phyloP scores from a whole-genome alignment of 2,329 filamentous ascomycete genomes.

The Claviceps pazoutovae region DNA sequence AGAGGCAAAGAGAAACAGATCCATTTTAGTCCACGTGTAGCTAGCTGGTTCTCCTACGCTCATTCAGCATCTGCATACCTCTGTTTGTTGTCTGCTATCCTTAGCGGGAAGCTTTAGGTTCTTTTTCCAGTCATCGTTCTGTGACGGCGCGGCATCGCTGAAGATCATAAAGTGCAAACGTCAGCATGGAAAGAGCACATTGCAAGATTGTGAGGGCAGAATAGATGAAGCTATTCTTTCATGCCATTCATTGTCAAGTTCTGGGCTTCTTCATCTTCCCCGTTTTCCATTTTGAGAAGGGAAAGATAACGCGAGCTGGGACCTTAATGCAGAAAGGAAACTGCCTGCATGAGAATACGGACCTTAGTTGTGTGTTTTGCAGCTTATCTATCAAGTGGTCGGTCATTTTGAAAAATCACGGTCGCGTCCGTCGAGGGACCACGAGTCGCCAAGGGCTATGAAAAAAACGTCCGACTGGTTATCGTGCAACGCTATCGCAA shows the following conservation, averaged over 20 bases:
- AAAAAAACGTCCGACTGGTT: constrained; percentile 1
- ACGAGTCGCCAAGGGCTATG: constrained; percentile 8
- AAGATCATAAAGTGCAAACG: not conserved
- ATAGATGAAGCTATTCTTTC: not conserved
- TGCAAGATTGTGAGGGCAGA: not conserved
- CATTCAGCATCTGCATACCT: constrained; percentile 33
- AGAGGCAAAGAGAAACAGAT: constrained; percentile 3
- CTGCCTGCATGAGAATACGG: constrained; percentile 9
- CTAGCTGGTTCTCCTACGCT: not conserved
- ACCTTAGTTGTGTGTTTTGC: constrained; percentile 28
- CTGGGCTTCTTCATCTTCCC: not conserved
- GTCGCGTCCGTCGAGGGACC: constrained; percentile 15
- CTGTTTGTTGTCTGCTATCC: constrained; percentile 68
- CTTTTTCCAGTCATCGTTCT: constrained; percentile 56
- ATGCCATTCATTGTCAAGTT: not conserved
- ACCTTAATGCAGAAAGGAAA: not conserved
- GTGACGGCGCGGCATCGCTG: constrained; percentile 33
- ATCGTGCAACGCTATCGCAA: constrained; percentile 12
- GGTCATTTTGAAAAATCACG: constrained; percentile 22
- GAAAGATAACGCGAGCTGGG: not conserved
- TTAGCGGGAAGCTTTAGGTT: constrained; percentile 57
- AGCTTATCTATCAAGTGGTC: constrained; percentile 33
- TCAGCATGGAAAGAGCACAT: not conserved
- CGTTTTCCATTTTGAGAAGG: not conserved
- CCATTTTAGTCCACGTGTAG: constrained; percentile 7